Evolutionary conservation across 2,329 filamentous ascomycete genomes (phyloP).

Genomic region (Dichotomopilus funicola): DNA sequence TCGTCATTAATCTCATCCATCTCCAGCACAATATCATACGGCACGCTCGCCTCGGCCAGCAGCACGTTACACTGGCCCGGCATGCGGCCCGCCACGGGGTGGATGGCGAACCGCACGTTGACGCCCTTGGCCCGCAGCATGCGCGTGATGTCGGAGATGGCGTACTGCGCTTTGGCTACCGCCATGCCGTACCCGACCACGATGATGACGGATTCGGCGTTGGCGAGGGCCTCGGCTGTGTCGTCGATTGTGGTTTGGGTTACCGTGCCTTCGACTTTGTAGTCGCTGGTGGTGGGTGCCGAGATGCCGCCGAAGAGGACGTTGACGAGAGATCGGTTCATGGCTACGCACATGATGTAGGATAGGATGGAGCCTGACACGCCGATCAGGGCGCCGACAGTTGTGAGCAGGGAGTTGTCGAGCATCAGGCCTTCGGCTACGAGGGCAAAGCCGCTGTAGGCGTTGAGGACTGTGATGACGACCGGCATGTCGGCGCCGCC

Average conservation of each 20-base stretch:
- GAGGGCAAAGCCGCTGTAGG: slow-evolving; percentile 83
- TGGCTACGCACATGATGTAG: slow-evolving; percentile 80
- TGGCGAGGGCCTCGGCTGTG: slow-evolving; percentile 65
- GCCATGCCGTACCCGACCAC: slow-evolving; percentile 93
- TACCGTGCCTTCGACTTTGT: slow-evolving; percentile 73
- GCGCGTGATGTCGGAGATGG: slow-evolving; percentile 73
- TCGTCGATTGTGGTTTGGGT: slow-evolving; percentile 76
- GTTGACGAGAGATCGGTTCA: slow-evolving; percentile 86
- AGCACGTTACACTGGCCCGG: slow-evolving; percentile 90
- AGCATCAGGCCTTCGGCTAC: slow-evolving; percentile 91
- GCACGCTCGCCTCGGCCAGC: slow-evolving; percentile 78
- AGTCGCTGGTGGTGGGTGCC: slow-evolving; percentile 54
- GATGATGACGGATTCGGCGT: slow-evolving; percentile 80
- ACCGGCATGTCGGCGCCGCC: slow-evolving; percentile 93
- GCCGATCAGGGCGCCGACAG: slow-evolving; percentile 79
- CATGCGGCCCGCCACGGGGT: slow-evolving; percentile 87
- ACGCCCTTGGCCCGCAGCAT: slow-evolving; percentile 68
- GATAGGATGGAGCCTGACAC: slow-evolving; percentile 85
- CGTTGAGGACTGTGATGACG: slow-evolving; percentile 84
- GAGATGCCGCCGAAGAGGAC: slow-evolving; percentile 81
- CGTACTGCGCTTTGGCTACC: slow-evolving; percentile 87
- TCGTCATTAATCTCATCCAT: slow-evolving; percentile 98
- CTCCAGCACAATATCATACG: slow-evolving; percentile 86
- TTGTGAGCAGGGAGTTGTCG: slow-evolving; percentile 77
- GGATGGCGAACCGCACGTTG: slow-evolving; percentile 82